phyloP scores from a whole-genome alignment of 768 basidiomycete genomes.

The Trametes punicea region DNA sequence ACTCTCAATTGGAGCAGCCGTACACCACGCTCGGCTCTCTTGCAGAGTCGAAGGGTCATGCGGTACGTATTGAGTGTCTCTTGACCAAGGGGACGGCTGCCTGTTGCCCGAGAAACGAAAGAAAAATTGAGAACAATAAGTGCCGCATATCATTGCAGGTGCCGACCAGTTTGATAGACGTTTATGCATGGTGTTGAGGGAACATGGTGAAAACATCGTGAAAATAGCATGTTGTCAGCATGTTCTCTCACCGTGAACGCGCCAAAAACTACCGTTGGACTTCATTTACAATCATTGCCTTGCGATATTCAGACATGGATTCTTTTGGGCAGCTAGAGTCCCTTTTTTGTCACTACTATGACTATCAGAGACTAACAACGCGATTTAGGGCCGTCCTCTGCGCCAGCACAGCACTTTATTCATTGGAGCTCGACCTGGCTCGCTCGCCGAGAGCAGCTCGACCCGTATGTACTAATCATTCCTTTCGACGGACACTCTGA shows the following conservation, averaged over 20 bases:
- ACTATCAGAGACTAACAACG: not conserved
- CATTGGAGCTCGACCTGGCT: conserved; percentile 12
- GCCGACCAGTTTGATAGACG: not conserved
- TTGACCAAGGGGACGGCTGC: not conserved
- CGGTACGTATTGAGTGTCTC: conserved; percentile 2
- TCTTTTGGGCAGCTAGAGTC: too few relatives aligned
- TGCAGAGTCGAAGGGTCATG: conserved; percentile 18
- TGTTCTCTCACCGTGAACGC: conserved; percentile 3
- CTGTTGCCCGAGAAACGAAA: not conserved
- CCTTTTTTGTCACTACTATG: too few relatives aligned
- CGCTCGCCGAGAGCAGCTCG: conserved; percentile 4
- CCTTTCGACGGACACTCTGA: too few relatives aligned
- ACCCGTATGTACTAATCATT: conserved; percentile 5
- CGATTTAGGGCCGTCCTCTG: conserved; percentile 12
- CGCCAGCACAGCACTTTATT: conserved; percentile 17
- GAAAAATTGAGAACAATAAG: not conserved
- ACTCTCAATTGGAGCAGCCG: conserved; percentile 5
- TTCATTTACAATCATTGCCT: conserved; percentile 24
- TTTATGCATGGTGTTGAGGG: not conserved
- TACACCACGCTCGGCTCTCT: conserved; percentile 28
- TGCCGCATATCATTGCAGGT: not conserved
- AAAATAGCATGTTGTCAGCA: not conserved
- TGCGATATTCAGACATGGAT: not conserved
- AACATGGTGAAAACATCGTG: not conserved
- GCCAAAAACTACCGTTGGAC: conserved; percentile 27